These are phyloP conservation scores for Pythium utonaiense DNA, from an alignment of 352 stramenopile genomes.

Conservation along the genomic window DNA sequence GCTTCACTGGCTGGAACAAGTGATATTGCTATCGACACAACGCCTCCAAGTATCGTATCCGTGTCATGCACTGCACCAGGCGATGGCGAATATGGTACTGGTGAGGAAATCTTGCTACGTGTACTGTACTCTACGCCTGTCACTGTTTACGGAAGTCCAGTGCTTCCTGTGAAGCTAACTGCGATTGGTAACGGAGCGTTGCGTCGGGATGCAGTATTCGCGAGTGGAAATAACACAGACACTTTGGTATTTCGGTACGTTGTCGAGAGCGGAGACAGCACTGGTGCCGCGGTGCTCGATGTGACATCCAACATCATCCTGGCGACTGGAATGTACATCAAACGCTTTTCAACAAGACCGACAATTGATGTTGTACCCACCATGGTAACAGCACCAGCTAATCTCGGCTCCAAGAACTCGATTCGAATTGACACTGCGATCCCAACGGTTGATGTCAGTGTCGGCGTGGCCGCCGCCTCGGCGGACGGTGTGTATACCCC, in stretches of 20 bases:
- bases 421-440: constrained; percentile 64
- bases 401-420: constrained; percentile 47
- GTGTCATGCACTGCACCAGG: constrained; percentile 48
- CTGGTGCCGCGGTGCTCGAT: constrained; percentile 34
- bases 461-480: constrained; percentile 52
- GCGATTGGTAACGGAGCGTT: constrained; percentile 34
- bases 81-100: constrained; percentile 63
- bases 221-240: constrained; percentile 65
- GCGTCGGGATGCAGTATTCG: constrained; percentile 40
- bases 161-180: constrained; percentile 45
- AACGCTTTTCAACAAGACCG: constrained; percentile 61
- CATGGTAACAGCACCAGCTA: constrained; percentile 44
- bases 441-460: constrained; percentile 44
- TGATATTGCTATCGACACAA: constrained; percentile 66
- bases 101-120: constrained; percentile 55
- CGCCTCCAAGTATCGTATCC: constrained; percentile 49
- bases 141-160: constrained; percentile 54
- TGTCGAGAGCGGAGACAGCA: constrained; percentile 53
- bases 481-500: constrained; percentile 62
- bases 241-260: constrained; percentile 67
- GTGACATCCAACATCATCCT: constrained; percentile 50
- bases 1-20: constrained; percentile 49
- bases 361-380: constrained; percentile 50
- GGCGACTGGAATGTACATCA: constrained; percentile 60
- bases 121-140: constrained; percentile 64